Conservation (phyloP, 2,329 filamentous ascomycete species). For the Aquanectria penicillioides region DNA sequence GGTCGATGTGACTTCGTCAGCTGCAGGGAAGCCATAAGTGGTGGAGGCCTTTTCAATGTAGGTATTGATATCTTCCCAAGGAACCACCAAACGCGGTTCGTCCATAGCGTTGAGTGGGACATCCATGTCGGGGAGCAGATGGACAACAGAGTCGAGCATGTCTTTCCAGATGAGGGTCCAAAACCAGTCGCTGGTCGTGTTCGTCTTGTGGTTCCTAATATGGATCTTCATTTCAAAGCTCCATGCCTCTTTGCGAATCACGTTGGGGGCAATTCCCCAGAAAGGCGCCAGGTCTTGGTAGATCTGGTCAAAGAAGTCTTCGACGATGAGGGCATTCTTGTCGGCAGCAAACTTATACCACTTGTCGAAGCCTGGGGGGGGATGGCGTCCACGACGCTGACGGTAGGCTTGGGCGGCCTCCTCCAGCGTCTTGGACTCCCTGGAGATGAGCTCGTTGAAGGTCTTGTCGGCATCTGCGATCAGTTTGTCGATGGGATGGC, state of each 20-base stretch:
- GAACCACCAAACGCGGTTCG: conserved; percentile 70
- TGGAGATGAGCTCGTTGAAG: conserved; percentile 52
- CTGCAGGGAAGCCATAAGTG: conserved; percentile 54
- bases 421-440: conserved; percentile 60
- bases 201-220: conserved; percentile 63
- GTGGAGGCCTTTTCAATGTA: conserved; percentile 64
- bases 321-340: conserved; percentile 64
- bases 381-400: conserved; percentile 66
- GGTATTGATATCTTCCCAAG: conserved; percentile 68
- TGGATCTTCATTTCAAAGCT: conserved; percentile 71
- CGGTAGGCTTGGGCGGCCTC: conserved; percentile 68
- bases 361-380: conserved; percentile 69
- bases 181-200: conserved; percentile 63
- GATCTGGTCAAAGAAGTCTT: conserved; percentile 73
- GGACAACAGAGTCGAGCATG: conserved; percentile 62
- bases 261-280: conserved; percentile 61
- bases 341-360: conserved; percentile 68
- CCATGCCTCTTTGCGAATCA: conserved; percentile 61
- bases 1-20: conserved; percentile 55
- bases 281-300: conserved; percentile 69
- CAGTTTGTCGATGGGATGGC: conserved; percentile 64
- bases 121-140: conserved; percentile 73
- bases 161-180: conserved; percentile 67
- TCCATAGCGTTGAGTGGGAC: conserved; percentile 75
- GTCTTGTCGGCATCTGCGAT: conserved; percentile 56